These are phyloP conservation scores for Solanum boliviense DNA, from an alignment of 257 asterid species.

Conservation along the genomic window DNA sequence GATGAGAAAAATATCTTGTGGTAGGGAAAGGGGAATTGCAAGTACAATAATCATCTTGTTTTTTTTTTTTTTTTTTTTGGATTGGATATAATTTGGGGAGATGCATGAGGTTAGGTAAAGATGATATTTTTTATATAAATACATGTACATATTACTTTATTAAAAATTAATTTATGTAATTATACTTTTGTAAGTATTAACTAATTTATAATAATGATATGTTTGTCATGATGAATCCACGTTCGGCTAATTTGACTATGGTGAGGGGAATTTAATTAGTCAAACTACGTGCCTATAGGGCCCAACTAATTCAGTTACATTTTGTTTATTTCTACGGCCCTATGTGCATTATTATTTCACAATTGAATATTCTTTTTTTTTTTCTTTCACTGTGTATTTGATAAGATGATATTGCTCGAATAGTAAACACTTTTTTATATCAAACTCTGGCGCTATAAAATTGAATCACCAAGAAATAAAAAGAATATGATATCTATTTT, in stretches of 20 bases:
- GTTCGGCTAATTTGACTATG: conserved; percentile 21
- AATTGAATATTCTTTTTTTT: not conserved
- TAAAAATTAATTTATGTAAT: not conserved
- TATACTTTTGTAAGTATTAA: not conserved
- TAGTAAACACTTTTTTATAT: too few species aligned
- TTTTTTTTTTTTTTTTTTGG: not conserved
- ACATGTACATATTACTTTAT: not conserved
- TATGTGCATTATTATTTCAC: not conserved
- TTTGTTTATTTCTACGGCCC: not conserved
- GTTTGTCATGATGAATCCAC: conserved; percentile 18
- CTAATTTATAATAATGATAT: not conserved
- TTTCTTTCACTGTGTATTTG: too few species aligned
- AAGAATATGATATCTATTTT: too few species aligned
- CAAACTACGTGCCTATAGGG: not conserved
- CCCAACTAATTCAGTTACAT: not conserved
- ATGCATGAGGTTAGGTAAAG: not conserved
- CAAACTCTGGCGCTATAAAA: too few species aligned
- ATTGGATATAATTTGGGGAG: not conserved
- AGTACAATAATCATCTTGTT: not conserved
- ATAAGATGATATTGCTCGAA: too few species aligned
- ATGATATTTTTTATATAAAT: not conserved
- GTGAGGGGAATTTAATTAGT: conserved; percentile 1
- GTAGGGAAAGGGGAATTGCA: not conserved
- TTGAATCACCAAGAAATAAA: too few species aligned
- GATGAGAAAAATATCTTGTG: not conserved